Percentiles rank a stretch among this genome's conserved stretches.
These are phyloP conservation scores for Ustilago trichophora DNA, from an alignment of 1,284 basidiomycete species.

Conservation along the genomic window DNA sequence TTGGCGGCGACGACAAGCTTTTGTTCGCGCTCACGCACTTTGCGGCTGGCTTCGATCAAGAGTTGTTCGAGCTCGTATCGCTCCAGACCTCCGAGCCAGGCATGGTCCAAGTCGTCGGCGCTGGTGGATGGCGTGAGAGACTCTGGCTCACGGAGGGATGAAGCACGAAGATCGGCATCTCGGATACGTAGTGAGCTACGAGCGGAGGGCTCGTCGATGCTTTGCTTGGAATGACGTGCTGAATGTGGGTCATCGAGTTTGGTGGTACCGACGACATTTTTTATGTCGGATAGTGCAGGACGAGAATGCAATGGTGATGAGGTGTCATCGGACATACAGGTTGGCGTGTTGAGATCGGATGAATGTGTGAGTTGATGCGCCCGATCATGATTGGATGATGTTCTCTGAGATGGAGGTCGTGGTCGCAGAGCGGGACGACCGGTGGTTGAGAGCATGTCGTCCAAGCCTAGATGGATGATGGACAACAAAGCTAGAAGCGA, in stretches of 20 bases:
- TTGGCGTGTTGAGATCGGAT: background rate
- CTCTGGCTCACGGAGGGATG: too few relatives aligned
- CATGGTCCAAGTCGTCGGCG: slow-evolving; percentile 29
- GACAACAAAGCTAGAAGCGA: background rate
- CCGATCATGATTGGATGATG: background rate
- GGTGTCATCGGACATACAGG: background rate
- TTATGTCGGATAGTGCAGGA: slow-evolving; percentile 11
- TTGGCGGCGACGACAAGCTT: slow-evolving; percentile 58
- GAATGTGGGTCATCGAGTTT: too few relatives aligned
- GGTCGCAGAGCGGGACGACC: slow-evolving; percentile 4
- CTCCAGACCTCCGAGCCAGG: slow-evolving; percentile 44
- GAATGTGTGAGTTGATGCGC: slow-evolving; percentile 2
- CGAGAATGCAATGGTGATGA: background rate
- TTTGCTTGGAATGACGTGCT: too few relatives aligned
- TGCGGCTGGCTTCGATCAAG: slow-evolving; percentile 51
- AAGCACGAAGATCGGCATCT: too few relatives aligned
- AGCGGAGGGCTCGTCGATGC: too few relatives aligned
- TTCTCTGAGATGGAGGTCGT: slow-evolving; percentile 6
- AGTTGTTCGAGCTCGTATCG: slow-evolving; percentile 56
- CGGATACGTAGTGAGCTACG: too few relatives aligned
- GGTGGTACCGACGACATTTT: slow-evolving; percentile 1
- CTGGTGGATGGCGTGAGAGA: slow-evolving; percentile 10
- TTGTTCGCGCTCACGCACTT: slow-evolving; percentile 55
- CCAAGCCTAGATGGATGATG: background rate
- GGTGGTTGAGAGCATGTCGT: slow-evolving; percentile 1